phyloP scores from a whole-genome alignment of 2,329 filamentous ascomycete species.

The Colletotrichum sojae region DNA sequence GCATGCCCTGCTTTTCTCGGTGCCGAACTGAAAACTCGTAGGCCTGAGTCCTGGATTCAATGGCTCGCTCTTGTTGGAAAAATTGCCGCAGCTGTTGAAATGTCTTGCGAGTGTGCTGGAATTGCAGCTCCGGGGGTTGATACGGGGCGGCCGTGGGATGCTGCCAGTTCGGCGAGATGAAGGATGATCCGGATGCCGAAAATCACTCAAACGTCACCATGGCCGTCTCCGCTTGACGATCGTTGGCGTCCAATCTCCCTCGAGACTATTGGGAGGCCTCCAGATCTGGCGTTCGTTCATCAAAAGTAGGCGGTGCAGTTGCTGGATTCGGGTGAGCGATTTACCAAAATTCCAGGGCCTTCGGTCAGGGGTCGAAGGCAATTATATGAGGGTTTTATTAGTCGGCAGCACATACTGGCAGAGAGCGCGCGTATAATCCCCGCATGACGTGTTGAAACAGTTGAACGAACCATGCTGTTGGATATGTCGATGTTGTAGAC shows the following conservation, averaged over 20 bases:
- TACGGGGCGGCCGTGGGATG: too few relatives aligned
- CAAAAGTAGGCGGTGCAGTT: neutral
- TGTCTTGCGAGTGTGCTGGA: too few relatives aligned
- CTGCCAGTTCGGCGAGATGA: neutral
- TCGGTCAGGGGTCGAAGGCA: neutral
- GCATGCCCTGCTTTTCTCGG: neutral
- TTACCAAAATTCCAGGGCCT: neutral
- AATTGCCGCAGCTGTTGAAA: too few relatives aligned
- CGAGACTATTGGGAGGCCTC: slow-evolving; percentile 10
- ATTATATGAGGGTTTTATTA: neutral
- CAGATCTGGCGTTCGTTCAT: neutral
- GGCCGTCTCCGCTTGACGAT: neutral
- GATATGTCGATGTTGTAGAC: slow-evolving; percentile 3
- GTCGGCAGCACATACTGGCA: neutral
- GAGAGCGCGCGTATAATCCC: neutral
- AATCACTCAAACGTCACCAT: neutral
- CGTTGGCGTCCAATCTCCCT: neutral
- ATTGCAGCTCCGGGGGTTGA: too few relatives aligned
- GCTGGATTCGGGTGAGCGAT: slow-evolving; percentile 7
- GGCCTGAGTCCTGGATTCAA: too few relatives aligned
- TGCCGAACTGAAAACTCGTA: too few relatives aligned
- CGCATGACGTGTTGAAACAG: neutral
- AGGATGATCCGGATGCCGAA: neutral
- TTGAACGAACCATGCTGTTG: slow-evolving; percentile 5
- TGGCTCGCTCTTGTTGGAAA: too few relatives aligned